These are phyloP conservation scores for Stemphylium vesicarium DNA, from an alignment of 2,329 filamentous ascomycete species.

Conservation along the genomic window DNA sequence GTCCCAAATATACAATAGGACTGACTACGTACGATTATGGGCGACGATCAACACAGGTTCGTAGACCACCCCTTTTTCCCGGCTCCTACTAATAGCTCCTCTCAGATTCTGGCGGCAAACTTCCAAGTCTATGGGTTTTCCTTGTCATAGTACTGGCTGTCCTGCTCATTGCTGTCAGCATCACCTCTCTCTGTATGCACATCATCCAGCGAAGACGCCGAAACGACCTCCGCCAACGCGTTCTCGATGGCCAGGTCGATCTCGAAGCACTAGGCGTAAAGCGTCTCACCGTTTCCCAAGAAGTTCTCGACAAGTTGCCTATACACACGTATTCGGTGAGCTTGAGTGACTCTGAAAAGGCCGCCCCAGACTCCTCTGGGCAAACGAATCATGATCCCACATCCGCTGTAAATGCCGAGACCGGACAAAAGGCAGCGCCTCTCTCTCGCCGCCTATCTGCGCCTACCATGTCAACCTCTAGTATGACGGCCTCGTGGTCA, in stretches of 20 bases:
- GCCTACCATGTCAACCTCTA: constrained; percentile 12
- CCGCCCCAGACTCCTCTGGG: constrained; percentile 12
- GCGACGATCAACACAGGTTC: constrained; percentile 56
- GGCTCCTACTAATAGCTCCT: constrained; percentile 6
- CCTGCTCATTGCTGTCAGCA: constrained; percentile 69
- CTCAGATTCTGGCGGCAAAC: constrained; percentile 57
- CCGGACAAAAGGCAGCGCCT: constrained; percentile 21
- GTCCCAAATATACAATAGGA: constrained; percentile 44
- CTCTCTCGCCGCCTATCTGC: constrained; percentile 29
- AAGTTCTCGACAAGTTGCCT: constrained; percentile 75
- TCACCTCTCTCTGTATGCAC: constrained; percentile 77
- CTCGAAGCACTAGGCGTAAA: constrained; percentile 87
- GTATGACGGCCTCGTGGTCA: constrained; percentile 54
- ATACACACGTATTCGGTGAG: constrained; percentile 71
- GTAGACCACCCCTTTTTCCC: constrained; percentile 1
- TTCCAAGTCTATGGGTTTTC: constrained; percentile 85
- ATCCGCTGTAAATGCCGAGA: constrained; percentile 21
- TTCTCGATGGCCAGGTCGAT: constrained; percentile 80
- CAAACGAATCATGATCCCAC: constrained; percentile 17
- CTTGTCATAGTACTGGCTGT: constrained; percentile 72
- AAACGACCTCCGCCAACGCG: constrained; percentile 69
- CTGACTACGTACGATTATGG: constrained; percentile 59
- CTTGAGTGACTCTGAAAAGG: constrained; percentile 25
- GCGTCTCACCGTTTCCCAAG: constrained; percentile 74
- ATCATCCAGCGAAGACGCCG: constrained; percentile 75